These are phyloP conservation scores for Saccharomycopsis malanga DNA, from an alignment of 805 yeast genomes.

Conservation along the genomic window DNA sequence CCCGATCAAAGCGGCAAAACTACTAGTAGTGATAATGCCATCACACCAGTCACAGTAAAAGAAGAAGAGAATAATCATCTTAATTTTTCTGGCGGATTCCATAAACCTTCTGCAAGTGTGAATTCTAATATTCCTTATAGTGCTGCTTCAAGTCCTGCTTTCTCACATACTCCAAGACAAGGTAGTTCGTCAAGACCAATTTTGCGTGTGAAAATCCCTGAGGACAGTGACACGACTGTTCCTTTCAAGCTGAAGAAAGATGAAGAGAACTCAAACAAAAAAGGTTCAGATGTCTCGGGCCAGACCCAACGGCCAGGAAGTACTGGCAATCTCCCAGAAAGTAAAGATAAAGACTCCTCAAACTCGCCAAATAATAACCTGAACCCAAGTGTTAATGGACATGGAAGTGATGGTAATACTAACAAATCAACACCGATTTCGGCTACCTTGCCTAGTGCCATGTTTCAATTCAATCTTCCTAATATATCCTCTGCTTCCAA, in stretches of 20 bases:
- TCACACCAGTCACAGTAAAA: not conserved
- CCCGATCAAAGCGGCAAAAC: not conserved
- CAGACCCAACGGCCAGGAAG: not conserved
- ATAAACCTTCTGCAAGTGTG: not conserved
- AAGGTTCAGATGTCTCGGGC: not conserved
- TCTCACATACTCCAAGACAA: slow-evolving; percentile 21
- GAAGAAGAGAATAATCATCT: not conserved
- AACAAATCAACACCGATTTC: slow-evolving; percentile 28
- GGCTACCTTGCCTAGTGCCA: slow-evolving; percentile 28
- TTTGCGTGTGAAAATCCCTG: slow-evolving; percentile 59
- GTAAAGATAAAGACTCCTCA: not conserved
- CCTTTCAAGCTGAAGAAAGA: slow-evolving; percentile 5
- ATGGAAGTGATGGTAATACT: slow-evolving; percentile 12
- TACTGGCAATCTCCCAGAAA: too few relatives aligned
- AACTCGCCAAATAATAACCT: not conserved
- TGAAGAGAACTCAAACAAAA: not conserved
- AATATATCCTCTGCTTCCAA: slow-evolving; percentile 23
- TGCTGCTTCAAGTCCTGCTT: slow-evolving; percentile 22
- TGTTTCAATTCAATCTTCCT: slow-evolving; percentile 26
- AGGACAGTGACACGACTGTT: slow-evolving; percentile 27
- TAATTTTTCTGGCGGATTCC: not conserved
- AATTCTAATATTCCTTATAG: slow-evolving; percentile 21
- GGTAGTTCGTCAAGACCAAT: slow-evolving; percentile 42
- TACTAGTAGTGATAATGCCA: not conserved
- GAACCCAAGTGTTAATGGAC: not conserved